A percentile compares a stretch with the other conserved stretches of the same genome.
phyloP scores from a whole-genome alignment of 352 stramenopile genomes.

The Globisporangium paroecandrum region DNA sequence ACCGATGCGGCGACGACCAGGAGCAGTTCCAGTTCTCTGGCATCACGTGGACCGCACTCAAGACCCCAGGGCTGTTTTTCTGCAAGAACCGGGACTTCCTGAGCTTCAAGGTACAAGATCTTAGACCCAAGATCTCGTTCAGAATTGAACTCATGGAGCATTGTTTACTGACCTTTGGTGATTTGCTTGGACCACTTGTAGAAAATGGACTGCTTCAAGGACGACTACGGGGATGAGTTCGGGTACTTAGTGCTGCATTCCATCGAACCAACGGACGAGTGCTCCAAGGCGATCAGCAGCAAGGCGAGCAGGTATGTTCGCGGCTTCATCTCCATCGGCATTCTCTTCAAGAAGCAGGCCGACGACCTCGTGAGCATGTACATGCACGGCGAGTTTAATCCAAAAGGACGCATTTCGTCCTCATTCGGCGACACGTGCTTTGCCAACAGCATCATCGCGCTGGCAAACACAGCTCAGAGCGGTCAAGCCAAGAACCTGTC shows the following conservation, averaged over 20 bases:
- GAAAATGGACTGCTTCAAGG: conserved; percentile 62
- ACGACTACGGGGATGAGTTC: conserved; percentile 61
- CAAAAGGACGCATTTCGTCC: conserved; percentile 48
- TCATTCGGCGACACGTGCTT: conserved; percentile 55
- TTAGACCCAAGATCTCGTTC: not conserved
- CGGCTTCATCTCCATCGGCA: conserved; percentile 57
- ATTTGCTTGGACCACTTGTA: conserved; percentile 14
- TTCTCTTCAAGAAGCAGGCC: conserved; percentile 55
- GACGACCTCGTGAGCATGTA: conserved; percentile 69
- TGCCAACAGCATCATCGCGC: conserved; percentile 50
- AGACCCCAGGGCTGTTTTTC: conserved; percentile 48
- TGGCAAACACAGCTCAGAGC: conserved; percentile 59
- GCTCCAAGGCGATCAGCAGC: conserved; percentile 9
- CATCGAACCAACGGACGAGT: conserved; percentile 45
- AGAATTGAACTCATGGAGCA: not conserved
- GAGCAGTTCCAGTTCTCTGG: conserved; percentile 71
- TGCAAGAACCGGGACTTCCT: conserved; percentile 69
- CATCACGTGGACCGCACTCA: conserved; percentile 67
- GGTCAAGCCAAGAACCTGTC: conserved; percentile 78
- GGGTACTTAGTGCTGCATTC: conserved; percentile 71
- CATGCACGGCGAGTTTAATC: conserved; percentile 61
- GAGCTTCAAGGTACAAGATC: conserved; percentile 51
- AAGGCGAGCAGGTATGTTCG: conserved; percentile 40
- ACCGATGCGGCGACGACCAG: conserved; percentile 51
- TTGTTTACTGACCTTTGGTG: conserved; percentile 1